Base-by-base conservation (phyloP, 2,329 filamentous ascomycete species). In the Paecilomyces niveus region DNA sequence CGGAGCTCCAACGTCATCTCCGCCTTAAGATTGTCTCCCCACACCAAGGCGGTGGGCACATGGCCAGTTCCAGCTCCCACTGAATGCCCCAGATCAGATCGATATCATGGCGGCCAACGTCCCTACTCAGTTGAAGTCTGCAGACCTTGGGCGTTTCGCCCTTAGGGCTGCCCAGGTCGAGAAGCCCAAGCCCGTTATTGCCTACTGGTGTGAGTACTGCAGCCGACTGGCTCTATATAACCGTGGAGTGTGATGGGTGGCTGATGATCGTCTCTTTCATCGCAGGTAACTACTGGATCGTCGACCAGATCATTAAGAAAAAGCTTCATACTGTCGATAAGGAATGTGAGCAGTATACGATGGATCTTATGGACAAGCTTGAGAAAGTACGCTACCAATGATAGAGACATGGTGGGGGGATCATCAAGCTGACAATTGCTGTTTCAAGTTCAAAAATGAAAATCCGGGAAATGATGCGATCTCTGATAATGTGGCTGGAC, bases 261-360 rank as follows among this genome's bases (percentile, higher is more conserved):
- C 26, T 29, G 26, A 57, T 59, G 64, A 63, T 66, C 61, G 45
- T 24, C 31, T n/a, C 7, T 33, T 56, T 49, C 53, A 55, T 54
- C 5, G 56, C 61, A 94, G 90, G 89, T 73, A 88, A 95, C 70
- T 96, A 94, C 74, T 94, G 90, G 81, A 90, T 94, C 26, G 89
- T 96, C 53, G 92, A 97, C 68, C 90, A 95, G 70, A 95, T 99
- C 65, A 85, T 99, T 13, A 81, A 84, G 56, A 90, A 88, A 71
- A 83, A 86, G 52, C 84, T 97, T 49, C 93, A 97, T 76, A 87
- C 83, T 60, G 78, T 82, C 65, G 89, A 94, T 71, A 83, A 89
- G 63, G 92, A 93, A 70, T 88, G 89, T 67, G 86, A 90, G 67
- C 76, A 82, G 63, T 99, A 91, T 74, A 96, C 93, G 0, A 89